Base-by-base conservation (phyloP, 805 yeast species). In the Yarrowia bubula region DNA sequence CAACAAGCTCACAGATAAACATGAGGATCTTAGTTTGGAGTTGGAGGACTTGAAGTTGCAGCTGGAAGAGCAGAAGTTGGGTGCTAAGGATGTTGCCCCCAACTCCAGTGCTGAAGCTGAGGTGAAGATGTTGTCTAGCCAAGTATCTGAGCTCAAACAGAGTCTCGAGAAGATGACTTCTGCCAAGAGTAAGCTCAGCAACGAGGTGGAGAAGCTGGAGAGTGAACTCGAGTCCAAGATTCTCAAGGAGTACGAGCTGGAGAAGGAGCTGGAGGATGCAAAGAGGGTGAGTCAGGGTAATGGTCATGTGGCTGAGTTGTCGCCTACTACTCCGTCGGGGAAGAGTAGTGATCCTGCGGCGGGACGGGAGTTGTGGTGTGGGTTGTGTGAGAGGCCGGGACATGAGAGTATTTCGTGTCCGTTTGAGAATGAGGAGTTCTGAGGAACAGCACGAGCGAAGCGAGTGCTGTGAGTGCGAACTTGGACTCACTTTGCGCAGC, bases 371-470 rank as follows among this genome's bases (percentile, higher is more conserved):
- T 81, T 84, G 68, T 93, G 97, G 96, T 93, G 99, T 77, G 97
- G 96, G 0, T 79, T 91, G 63, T 93, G 99, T 77, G 98, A 93
- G 74, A 79, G 90, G 64, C 86, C 84, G 50, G 99, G 98, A 0
- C 99, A 93, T 73, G 87, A 86, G 55, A 88, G 95, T 68, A 79
- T 86, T 35, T 91, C 91, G 65, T 93, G 99, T 75, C 97, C 97
- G 0, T 91, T 84, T 73, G 96, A 87, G 69, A 83, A 84, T 69
- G 87, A 84, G 68, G 76, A 82, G 66, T 84, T n/a, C n/a, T n/a
- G n/a, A n/a, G n/a, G n/a, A n/a, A n/a, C n/a, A n/a, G n/a, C n/a
- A n/a, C n/a, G n/a, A n/a, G n/a, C n/a, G n/a, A n/a, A n/a, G n/a
- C n/a, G n/a, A n/a, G n/a, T n/a, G n/a, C n/a, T n/a, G n/a, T n/a